These are phyloP conservation scores for Pecoramyces ruminantium DNA, from an alignment of 192 early-diverging fungal genomes.

Conservation along the genomic window DNA sequence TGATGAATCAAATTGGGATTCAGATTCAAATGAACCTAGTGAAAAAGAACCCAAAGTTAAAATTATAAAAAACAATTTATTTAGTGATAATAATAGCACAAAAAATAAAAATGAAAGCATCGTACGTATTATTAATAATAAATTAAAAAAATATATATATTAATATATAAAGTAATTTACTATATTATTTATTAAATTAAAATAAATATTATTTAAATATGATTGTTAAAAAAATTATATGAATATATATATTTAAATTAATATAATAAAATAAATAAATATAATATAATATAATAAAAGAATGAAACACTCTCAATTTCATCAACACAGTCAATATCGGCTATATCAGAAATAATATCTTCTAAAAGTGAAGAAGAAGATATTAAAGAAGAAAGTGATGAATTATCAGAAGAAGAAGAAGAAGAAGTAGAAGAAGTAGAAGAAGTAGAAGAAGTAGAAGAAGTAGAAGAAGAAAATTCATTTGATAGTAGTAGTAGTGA, in stretches of 20 bases:
- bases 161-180: no score
- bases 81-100: not conserved
- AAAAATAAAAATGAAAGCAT: no score
- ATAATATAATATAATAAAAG: not conserved
- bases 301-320: not conserved
- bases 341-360: not conserved
- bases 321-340: not conserved
- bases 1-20: not conserved
- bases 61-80: not conserved
- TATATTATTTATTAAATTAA: no score
- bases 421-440: not conserved
- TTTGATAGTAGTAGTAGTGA: not conserved
- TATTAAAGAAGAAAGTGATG: not conserved
- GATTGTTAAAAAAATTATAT: no score
- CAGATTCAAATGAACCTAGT: not conserved
- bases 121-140: no score
- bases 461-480: not conserved
- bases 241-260: no score
- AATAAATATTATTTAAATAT: no score
- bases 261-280: no score
- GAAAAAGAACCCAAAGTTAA: not conserved
- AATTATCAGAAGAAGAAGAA: not conserved
- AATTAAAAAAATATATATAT: no score
- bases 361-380: not conserved
- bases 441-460: not conserved